Conservation (phyloP, 1,139 yeast genomes). For the Entelexis sorbosivorans region DNA sequence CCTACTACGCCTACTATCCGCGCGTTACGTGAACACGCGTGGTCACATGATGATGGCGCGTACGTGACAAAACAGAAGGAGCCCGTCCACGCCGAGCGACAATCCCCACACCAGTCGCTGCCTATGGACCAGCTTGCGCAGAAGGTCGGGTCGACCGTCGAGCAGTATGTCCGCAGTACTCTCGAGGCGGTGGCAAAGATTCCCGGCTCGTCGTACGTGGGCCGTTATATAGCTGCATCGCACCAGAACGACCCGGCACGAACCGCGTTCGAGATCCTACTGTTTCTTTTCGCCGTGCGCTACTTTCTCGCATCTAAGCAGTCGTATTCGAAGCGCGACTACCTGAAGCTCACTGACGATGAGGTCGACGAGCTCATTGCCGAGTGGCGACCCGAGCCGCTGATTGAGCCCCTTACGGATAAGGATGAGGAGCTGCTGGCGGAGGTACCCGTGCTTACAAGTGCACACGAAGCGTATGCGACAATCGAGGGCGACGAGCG, state of each 20-base stretch:
- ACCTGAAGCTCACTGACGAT: slow-evolving; percentile 48
- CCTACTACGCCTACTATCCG: too few species aligned
- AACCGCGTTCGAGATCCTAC: slow-evolving; percentile 65
- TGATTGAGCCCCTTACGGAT: slow-evolving; percentile 46
- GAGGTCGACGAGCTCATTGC: slow-evolving; percentile 77
- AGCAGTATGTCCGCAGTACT: slow-evolving; percentile 24
- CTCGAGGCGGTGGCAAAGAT: slow-evolving; percentile 28
- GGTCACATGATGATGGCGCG: neutral
- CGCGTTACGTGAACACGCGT: neutral
- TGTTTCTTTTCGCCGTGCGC: slow-evolving; percentile 73
- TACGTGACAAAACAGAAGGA: slow-evolving; percentile 1
- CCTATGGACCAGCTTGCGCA: slow-evolving; percentile 22
- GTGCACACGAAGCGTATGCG: slow-evolving; percentile 47
- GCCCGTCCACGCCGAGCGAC: neutral
- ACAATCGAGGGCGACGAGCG: slow-evolving; percentile 26
- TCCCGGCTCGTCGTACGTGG: slow-evolving; percentile 74
- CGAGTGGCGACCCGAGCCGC: slow-evolving; percentile 87
- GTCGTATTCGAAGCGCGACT: slow-evolving; percentile 64
- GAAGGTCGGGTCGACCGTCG: slow-evolving; percentile 25
- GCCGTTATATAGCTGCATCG: slow-evolving; percentile 74
- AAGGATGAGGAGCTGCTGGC: slow-evolving; percentile 51
- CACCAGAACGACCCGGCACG: slow-evolving; percentile 91
- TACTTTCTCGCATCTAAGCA: slow-evolving; percentile 76
- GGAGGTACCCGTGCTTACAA: slow-evolving; percentile 52
- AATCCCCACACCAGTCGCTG: neutral